A percentile compares a stretch with the other conserved stretches of the same genome.
phyloP scores from a whole-genome alignment of 192 early-diverging fungal genomes.

The Powellomyces hirtus region DNA sequence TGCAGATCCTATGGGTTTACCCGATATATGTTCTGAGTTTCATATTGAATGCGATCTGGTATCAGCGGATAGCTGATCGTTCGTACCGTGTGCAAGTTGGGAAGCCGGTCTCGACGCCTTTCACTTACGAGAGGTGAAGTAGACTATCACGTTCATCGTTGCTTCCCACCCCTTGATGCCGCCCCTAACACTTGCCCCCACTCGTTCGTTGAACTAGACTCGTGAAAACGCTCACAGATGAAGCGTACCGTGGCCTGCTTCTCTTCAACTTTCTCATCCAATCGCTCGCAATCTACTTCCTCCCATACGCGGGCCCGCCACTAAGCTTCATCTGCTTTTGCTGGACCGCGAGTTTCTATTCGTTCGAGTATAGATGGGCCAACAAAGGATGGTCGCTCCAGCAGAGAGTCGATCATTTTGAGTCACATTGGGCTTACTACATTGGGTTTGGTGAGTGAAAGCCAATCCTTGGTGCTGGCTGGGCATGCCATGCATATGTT shows the following conservation, averaged over 20 bases:
- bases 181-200: background rate
- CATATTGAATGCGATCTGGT: constrained; percentile 53
- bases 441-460: constrained; percentile 54
- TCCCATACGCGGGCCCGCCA: constrained; percentile 43
- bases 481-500: background rate
- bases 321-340: constrained; percentile 41
- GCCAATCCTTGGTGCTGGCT: background rate
- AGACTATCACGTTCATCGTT: background rate
- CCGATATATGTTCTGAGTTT: constrained; percentile 53
- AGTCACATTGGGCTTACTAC: constrained; percentile 61
- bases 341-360: constrained; percentile 44
- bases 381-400: constrained; percentile 53
- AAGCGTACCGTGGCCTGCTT: constrained; percentile 46
- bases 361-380: constrained; percentile 60
- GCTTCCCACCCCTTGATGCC: background rate
- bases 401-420: constrained; percentile 52
- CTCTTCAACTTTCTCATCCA: constrained; percentile 45
- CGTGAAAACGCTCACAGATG: constrained; percentile 34
- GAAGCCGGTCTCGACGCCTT: constrained; percentile 23
- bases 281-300: constrained; percentile 26
- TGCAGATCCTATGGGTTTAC: constrained; percentile 54
- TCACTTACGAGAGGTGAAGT: constrained; percentile 34
- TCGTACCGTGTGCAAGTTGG: constrained; percentile 46
- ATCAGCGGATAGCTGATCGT: constrained; percentile 56
- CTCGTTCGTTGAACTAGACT: constrained; percentile 16